These are phyloP conservation scores for Aspergillus kassunensis DNA, from an alignment of 495 filamentous ascomycete species.

Conservation along the genomic window DNA sequence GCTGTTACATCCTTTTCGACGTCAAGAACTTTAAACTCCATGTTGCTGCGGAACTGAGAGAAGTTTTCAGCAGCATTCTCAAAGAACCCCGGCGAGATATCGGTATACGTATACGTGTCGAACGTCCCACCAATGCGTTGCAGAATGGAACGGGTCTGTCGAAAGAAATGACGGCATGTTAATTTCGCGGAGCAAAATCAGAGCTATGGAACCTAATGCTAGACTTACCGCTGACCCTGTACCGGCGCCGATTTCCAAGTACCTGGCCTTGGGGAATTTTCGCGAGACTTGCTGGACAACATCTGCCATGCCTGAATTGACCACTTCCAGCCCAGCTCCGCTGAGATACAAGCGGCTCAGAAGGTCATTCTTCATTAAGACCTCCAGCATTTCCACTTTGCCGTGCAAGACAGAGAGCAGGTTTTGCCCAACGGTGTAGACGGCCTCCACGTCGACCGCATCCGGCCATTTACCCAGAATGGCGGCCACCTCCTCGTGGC, in stretches of 20 bases:
- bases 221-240: slow-evolving; percentile 24
- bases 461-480: no score
- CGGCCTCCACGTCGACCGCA: no score
- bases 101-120: slow-evolving; percentile 41
- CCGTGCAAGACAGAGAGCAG: not conserved
- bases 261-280: slow-evolving; percentile 31
- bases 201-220: no score
- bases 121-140: not conserved
- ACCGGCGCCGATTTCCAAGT: slow-evolving; percentile 46
- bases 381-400: not conserved
- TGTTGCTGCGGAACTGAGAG: slow-evolving; percentile 23
- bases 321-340: not conserved
- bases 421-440: no score
- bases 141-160: slow-evolving; percentile 32
- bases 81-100: slow-evolving; percentile 35
- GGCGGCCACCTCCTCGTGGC: no score
- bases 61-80: slow-evolving; percentile 25
- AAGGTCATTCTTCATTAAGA: slow-evolving; percentile 14
- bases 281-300: slow-evolving; percentile 27
- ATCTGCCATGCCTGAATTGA: not conserved
- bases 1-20: slow-evolving; percentile 37
- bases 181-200: no score
- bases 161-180: no score
- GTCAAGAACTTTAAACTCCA: slow-evolving; percentile 47
- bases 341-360: slow-evolving; percentile 1